Percentiles rank a stretch among this genome's conserved stretches.
These are phyloP conservation scores for Penicillium atrosanguineum DNA, from an alignment of 495 filamentous ascomycete genomes.

Conservation along the genomic window DNA sequence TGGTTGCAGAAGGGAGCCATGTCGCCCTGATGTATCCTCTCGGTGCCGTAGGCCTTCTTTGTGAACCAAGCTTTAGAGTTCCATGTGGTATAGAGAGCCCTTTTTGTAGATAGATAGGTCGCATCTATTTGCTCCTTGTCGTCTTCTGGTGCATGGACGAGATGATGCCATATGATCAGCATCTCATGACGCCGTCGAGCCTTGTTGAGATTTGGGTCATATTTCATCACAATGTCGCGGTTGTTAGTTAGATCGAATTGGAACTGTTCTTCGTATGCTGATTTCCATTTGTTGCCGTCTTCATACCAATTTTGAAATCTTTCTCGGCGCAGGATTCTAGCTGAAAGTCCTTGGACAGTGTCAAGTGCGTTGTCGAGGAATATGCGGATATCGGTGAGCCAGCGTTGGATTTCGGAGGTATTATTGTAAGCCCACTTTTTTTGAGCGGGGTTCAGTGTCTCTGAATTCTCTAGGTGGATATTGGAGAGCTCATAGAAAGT, in stretches of 20 bases:
- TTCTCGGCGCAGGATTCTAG: background rate
- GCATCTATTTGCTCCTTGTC: no score
- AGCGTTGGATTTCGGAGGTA: no score
- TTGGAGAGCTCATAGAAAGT: background rate
- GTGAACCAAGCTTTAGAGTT: no score
- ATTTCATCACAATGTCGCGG: background rate
- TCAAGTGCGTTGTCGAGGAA: background rate
- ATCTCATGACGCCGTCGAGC: background rate
- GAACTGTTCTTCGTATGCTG: background rate
- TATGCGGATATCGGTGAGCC: background rate
- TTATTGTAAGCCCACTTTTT: no score
- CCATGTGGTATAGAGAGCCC: no score
- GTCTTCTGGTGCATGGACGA: background rate
- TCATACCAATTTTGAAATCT: background rate
- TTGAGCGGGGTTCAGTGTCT: background rate
- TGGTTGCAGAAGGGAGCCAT: no score
- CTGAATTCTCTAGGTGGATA: background rate
- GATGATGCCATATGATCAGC: background rate
- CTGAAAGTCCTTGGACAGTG: background rate
- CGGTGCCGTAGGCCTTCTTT: no score
- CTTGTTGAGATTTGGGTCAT: background rate
- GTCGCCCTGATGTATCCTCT: no score
- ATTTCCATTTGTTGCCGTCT: background rate
- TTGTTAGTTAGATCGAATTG: background rate
- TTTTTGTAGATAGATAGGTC: no score